phyloP scores from a whole-genome alignment of 2,329 filamentous ascomycete species.

The Zymoseptoria brevis region DNA sequence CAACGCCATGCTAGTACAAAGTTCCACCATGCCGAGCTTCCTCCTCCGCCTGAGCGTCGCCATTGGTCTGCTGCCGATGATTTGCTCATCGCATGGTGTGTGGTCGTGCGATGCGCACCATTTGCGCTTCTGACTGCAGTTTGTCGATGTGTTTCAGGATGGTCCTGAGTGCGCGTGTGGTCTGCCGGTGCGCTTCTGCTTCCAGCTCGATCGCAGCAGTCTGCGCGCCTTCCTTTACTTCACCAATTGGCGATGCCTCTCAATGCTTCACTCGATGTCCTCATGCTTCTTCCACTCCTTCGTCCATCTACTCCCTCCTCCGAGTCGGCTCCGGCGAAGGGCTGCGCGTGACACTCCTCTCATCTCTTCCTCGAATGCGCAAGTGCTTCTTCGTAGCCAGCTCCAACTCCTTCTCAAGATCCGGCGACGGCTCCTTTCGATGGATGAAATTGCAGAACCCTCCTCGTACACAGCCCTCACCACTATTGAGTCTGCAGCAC shows the following conservation, averaged over 20 bases:
- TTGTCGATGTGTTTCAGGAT: not conserved
- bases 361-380: constrained; percentile 72
- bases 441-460: constrained; percentile 99
- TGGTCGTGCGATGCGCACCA: not conserved
- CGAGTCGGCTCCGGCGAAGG: constrained; percentile 78
- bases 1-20: not conserved
- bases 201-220: not conserved
- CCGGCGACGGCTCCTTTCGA: constrained; percentile 83
- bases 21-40: not conserved
- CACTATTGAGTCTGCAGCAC: constrained; percentile 87
- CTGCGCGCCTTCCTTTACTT: not conserved
- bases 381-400: constrained; percentile 96
- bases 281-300: not conserved
- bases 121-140: not conserved
- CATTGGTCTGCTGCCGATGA: not conserved
- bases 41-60: not conserved
- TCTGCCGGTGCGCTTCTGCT: not conserved
- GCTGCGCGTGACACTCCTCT: constrained; percentile 71
- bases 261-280: not conserved
- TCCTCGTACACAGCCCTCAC: constrained; percentile 89
- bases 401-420: constrained; percentile 80
- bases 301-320: constrained; percentile 42
- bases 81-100: not conserved
- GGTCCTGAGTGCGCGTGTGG: not conserved
- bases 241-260: not conserved